Conservation (phyloP, 345 rosid genomes). For the Orychophragmus violaceus region DNA sequence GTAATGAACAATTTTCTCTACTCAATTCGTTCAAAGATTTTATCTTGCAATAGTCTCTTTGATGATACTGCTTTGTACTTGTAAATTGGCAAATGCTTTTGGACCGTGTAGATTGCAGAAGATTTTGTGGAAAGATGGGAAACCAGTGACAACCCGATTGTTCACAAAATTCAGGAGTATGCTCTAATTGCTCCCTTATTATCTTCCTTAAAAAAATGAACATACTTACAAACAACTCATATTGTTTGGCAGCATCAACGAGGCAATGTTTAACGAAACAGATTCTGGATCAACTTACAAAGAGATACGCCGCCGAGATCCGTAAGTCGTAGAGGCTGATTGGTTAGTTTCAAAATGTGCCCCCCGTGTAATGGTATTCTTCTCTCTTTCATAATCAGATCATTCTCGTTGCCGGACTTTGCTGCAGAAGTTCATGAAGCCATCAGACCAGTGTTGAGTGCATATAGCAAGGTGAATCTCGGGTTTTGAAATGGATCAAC, state of each 20-base stretch:
- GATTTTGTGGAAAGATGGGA: slow-evolving; percentile 96
- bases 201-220: slow-evolving; percentile 24
- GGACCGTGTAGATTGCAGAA: slow-evolving; percentile 68
- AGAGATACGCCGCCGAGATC: slow-evolving; percentile 84
- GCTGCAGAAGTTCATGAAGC: slow-evolving; percentile 88
- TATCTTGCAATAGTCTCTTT: slow-evolving; percentile 6
- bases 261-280: slow-evolving; percentile 76
- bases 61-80: slow-evolving; percentile 41
- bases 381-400: slow-evolving; percentile 35
- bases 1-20: slow-evolving; percentile 28
- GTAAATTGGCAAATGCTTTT: background rate
- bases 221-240: slow-evolving; percentile 16
- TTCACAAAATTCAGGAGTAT: slow-evolving; percentile 97
- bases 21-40: slow-evolving; percentile 45
- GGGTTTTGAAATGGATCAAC: background rate
- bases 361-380: slow-evolving; percentile 13
- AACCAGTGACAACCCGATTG: slow-evolving; percentile 88
- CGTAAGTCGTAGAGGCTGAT: slow-evolving; percentile 45
- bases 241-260: slow-evolving; percentile 62
- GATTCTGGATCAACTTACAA: slow-evolving; percentile 80
- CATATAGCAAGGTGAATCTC: slow-evolving; percentile 61
- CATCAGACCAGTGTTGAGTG: slow-evolving; percentile 72
- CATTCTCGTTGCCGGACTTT: slow-evolving; percentile 88
- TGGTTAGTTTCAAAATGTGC: background rate
- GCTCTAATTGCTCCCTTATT: slow-evolving; percentile 13